Conservation (phyloP, 345 rosid genomes). For the Salix suchowensis region DNA sequence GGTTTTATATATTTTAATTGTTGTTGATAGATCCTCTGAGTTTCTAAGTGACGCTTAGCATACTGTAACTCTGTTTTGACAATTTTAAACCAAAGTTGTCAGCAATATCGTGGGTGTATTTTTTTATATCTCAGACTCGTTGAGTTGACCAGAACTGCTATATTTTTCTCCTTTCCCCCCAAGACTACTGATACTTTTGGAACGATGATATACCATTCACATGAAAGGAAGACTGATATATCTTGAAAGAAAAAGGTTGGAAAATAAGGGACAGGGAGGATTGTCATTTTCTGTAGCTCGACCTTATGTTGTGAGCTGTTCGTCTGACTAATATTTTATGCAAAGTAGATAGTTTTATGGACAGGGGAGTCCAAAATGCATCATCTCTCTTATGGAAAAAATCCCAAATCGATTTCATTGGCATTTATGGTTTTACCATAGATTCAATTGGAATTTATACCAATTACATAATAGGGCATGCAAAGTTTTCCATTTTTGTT, state of each 20-base stretch:
- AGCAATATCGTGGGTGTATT: neutral
- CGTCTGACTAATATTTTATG: neutral
- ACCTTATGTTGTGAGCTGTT: neutral
- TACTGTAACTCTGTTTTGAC: neutral
- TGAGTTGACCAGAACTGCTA: neutral
- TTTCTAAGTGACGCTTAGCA: neutral
- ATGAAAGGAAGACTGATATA: neutral
- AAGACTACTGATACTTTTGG: neutral
- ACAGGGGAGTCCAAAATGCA: neutral
- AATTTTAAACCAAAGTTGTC: neutral
- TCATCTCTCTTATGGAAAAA: neutral
- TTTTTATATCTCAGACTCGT: neutral
- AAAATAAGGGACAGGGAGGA: neutral
- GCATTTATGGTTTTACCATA: neutral
- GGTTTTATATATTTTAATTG: neutral
- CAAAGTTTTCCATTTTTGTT: neutral
- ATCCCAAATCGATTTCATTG: neutral
- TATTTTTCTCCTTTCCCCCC: no score
- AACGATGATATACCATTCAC: neutral
- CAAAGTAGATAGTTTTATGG: neutral
- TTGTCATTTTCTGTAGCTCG: neutral
- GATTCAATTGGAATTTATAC: neutral
- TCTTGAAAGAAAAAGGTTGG: neutral
- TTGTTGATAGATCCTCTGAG: neutral
- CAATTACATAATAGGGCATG: neutral